Percentiles rank a stretch among this genome's conserved stretches.
These are phyloP conservation scores for Gymnopilus dilepis DNA, from an alignment of 768 basidiomycete species.

Conservation along the genomic window DNA sequence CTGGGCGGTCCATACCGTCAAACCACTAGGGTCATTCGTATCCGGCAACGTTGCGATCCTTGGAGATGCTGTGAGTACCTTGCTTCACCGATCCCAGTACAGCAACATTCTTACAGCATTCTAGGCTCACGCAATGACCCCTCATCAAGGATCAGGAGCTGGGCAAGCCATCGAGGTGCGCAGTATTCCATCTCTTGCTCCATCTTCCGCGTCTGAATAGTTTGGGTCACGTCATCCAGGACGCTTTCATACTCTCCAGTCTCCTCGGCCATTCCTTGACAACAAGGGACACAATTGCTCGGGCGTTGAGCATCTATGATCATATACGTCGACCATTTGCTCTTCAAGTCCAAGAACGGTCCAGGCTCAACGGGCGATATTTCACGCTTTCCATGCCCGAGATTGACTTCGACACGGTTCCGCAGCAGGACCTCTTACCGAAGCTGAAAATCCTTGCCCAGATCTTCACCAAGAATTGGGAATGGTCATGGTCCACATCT, in stretches of 20 bases:
- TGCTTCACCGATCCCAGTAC: neutral
- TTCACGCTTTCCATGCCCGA: slow-evolving; percentile 43
- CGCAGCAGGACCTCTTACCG: slow-evolving; percentile 32
- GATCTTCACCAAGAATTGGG: slow-evolving; percentile 56
- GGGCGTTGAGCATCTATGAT: slow-evolving; percentile 53
- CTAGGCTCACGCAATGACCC: slow-evolving; percentile 58
- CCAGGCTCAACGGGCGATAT: slow-evolving; percentile 47
- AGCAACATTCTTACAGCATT: slow-evolving; percentile 13
- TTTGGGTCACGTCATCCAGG: slow-evolving; percentile 44
- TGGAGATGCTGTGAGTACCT: slow-evolving; percentile 53
- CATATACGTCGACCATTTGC: slow-evolving; percentile 53
- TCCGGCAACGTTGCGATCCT: slow-evolving; percentile 54
- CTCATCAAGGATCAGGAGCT: slow-evolving; percentile 63
- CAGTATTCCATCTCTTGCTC: slow-evolving; percentile 31
- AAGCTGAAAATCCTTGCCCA: slow-evolving; percentile 45
- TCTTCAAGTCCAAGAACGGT: slow-evolving; percentile 40
- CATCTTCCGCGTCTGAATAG: slow-evolving; percentile 25
- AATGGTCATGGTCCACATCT: slow-evolving; percentile 64
- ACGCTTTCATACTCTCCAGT: slow-evolving; percentile 51
- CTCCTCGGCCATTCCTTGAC: slow-evolving; percentile 50
- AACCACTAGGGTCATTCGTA: slow-evolving; percentile 54
- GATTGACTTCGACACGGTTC: slow-evolving; percentile 33
- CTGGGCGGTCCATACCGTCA: slow-evolving; percentile 70
- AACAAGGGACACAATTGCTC: slow-evolving; percentile 43
- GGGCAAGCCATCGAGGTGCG: slow-evolving; percentile 63